Base-by-base conservation (phyloP, 1,284 basidiomycete genomes). In the Ceratobasidium theobromae region DNA sequence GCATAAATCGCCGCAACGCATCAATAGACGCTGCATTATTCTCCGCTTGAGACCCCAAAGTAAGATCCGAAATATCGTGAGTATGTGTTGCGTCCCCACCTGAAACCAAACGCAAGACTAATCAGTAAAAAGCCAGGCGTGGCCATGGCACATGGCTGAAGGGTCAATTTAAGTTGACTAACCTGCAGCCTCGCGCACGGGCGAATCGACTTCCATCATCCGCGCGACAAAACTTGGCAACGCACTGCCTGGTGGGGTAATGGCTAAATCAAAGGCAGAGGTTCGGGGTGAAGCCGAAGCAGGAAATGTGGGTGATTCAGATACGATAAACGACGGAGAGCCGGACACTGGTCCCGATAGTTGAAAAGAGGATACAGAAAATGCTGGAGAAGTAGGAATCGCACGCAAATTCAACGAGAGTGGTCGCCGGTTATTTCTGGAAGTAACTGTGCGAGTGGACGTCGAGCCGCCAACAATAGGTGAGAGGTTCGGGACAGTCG, bases 201-300 rank as follows among this genome's bases (percentile, higher is more conserved):
- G 57, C 46, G 57, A 62, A 40, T 62, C 57, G 12, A 62, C 57
- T 23, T 62, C 57, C 57, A 62, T 62, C 57, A 62, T 62, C 32
- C 57, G 45, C 8, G 57, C 57, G 18, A 62, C 57, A 51, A 62
- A 62, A 49, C 57, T 62, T 5, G 57, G 57, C 6, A 62, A 28
- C 12, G 57, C 57, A 28, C 57, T 62, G 1, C 57, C 57, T 9
- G 57, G 57, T n/a, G 57, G 57, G 16, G 57, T 62, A 32, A 62
- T 46, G 4, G 45, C 57, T 14, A 62, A 33, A 51, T 62, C 57
- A 62, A 62, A 62, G 30, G 57, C 45, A 30, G 57, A 62, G 23
- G 57, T 62, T 9, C 57, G 57, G 21, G 57, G 57, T 1, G 57
- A 62, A 2, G 57, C 46, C 33, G 57, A 62, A 41, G 30, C 27